Conservation (phyloP, 2,329 filamentous ascomycete species). For the Stylonectria norvegica region DNA sequence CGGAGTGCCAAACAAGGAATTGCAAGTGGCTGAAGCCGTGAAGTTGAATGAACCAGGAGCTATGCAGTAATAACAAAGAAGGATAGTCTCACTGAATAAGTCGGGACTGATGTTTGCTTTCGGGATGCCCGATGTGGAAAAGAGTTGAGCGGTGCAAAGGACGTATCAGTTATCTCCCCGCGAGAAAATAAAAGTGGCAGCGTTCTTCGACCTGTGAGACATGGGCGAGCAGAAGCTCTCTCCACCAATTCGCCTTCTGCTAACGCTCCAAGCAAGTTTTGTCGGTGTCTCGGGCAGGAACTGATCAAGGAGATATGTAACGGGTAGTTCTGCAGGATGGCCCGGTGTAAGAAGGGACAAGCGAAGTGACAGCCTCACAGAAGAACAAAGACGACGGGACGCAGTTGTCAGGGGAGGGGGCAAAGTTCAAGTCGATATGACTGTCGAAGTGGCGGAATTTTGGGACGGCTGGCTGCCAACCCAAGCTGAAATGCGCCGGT, state of each 20-base stretch:
- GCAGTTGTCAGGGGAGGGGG: too few species aligned
- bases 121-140: not conserved
- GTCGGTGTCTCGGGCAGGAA: conserved; percentile 7
- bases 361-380: not conserved
- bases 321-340: not conserved
- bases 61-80: not conserved
- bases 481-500: too few species aligned
- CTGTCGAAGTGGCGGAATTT: too few species aligned
- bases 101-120: not conserved
- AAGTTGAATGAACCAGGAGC: not conserved
- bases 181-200: not conserved
- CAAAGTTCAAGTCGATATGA: too few species aligned
- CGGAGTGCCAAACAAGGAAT: not conserved
- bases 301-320: conserved; percentile 1
- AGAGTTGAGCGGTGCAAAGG: not conserved
- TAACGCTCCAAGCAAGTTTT: not conserved
- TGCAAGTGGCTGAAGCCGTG: conserved; percentile 1
- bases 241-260: not conserved
- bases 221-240: conserved; percentile 5
- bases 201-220: conserved; percentile 6
- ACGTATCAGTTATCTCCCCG: conserved; percentile 1
- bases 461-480: too few species aligned
- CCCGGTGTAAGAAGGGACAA: not conserved
- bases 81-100: not conserved
- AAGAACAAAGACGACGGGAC: too few species aligned